These are phyloP conservation scores for Silene uniflora DNA, from an alignment of 148 eudicot species.

Conservation along the genomic window DNA sequence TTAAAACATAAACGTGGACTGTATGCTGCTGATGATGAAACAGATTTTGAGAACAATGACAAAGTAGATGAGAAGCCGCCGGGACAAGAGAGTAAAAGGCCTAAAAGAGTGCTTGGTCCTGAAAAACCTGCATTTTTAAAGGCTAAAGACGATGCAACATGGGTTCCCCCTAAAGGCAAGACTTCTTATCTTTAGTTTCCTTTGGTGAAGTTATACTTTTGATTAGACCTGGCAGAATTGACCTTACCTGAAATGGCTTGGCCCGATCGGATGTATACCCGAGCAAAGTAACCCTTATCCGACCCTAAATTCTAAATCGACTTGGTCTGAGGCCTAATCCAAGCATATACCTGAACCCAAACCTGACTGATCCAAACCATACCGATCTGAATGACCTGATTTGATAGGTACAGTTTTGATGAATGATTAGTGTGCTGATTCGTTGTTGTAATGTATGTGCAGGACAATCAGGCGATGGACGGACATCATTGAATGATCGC, in stretches of 20 bases:
- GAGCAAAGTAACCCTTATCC: too few species aligned
- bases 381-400: neutral
- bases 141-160: slow-evolving; percentile 44
- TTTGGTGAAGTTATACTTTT: neutral
- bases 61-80: slow-evolving; percentile 16
- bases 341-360: neutral
- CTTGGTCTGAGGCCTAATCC: neutral
- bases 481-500: slow-evolving; percentile 92
- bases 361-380: neutral
- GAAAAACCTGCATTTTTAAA: slow-evolving; percentile 65
- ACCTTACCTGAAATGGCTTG: neutral
- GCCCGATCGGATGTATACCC: neutral
- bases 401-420: neutral
- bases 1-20: slow-evolving; percentile 73
- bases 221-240: neutral
- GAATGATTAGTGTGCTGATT: slow-evolving; percentile 18
- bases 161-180: slow-evolving; percentile 97
- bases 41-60: slow-evolving; percentile 18
- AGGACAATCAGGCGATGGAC: slow-evolving; percentile 99
- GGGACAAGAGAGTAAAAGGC: slow-evolving; percentile 47
- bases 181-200: slow-evolving; percentile 2
- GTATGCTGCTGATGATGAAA: slow-evolving; percentile 48
- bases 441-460: slow-evolving; percentile 26
- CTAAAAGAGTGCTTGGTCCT: slow-evolving; percentile 69
- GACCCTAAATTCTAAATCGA: neutral